Evolutionary conservation across 2,329 filamentous ascomycete genomes (phyloP).

Genomic region (Colletotrichum caudatum): DNA sequence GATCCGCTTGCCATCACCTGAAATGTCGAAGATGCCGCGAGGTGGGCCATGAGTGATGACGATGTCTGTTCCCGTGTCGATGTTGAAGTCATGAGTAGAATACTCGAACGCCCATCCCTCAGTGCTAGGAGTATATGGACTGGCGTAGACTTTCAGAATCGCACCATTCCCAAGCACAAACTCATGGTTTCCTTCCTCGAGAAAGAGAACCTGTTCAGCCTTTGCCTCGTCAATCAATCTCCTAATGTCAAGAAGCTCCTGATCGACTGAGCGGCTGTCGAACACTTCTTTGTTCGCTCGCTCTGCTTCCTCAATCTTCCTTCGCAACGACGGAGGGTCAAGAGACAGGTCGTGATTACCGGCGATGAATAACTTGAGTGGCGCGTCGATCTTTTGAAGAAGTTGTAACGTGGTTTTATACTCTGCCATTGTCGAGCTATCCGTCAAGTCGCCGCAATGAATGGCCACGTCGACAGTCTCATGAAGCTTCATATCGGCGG

Average conservation of each 20-base stretch:
- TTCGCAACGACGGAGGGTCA: constrained; percentile 43
- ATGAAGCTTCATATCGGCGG: no score
- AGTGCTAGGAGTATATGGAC: constrained; percentile 60
- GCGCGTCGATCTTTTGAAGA: constrained; percentile 54
- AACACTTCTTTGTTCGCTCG: not conserved
- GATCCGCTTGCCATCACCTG: constrained; percentile 47
- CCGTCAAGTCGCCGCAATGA: constrained; percentile 64
- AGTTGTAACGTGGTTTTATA: constrained; percentile 53
- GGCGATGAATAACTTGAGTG: constrained; percentile 62
- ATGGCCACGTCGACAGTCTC: constrained; percentile 59
- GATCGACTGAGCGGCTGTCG: constrained; percentile 46
- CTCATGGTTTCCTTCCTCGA: constrained; percentile 63
- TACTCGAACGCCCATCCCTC: constrained; percentile 62
- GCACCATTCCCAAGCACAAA: constrained; percentile 65
- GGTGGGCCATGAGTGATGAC: constrained; percentile 69
- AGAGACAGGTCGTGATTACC: constrained; percentile 65
- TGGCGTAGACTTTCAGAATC: constrained; percentile 62
- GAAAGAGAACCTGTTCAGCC: constrained; percentile 57
- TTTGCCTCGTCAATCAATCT: constrained; percentile 54
- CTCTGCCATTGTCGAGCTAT: constrained; percentile 56
- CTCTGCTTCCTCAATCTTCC: constrained; percentile 2
- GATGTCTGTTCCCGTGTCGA: constrained; percentile 56
- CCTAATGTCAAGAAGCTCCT: constrained; percentile 53
- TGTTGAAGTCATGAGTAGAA: constrained; percentile 54
- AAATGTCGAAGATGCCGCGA: constrained; percentile 61